These are phyloP conservation scores for Clonostachys rhizophaga DNA, from an alignment of 2,329 filamentous ascomycete genomes.

Conservation along the genomic window DNA sequence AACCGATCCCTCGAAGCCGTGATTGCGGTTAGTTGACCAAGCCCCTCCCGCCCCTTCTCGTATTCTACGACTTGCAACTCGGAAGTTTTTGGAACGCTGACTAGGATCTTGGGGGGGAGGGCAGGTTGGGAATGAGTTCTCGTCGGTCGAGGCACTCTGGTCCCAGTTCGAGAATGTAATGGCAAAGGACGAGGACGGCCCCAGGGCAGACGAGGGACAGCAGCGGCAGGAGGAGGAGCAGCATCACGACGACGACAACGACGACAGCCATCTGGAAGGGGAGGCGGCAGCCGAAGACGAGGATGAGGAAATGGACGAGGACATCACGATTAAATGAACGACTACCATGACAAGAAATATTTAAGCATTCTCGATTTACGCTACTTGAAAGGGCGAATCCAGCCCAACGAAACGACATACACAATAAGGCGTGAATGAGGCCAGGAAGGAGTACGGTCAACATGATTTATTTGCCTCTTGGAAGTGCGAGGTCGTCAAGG, in stretches of 20 bases:
- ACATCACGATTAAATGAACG: slow-evolving; percentile 3
- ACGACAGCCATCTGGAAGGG: neutral
- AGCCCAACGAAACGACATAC: no score
- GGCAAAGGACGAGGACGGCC: slow-evolving; percentile 56
- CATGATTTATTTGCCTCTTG: neutral
- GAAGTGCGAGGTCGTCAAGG: neutral
- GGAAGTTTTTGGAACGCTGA: neutral
- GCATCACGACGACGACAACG: slow-evolving; percentile 11
- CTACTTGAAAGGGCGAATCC: no score
- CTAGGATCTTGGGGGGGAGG: neutral
- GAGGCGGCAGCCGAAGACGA: neutral
- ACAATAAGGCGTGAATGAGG: neutral
- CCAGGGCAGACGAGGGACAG: slow-evolving; percentile 16
- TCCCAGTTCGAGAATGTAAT: slow-evolving; percentile 96
- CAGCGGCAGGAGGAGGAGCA: slow-evolving; percentile 14
- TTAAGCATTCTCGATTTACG: no score
- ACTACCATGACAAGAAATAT: neutral
- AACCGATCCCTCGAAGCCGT: slow-evolving; percentile 91
- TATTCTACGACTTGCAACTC: neutral
- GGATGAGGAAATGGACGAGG: neutral
- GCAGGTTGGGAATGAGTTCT: slow-evolving; percentile 91
- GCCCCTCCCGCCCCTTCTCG: no score
- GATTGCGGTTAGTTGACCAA: slow-evolving; percentile 63
- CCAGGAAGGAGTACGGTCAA: neutral
- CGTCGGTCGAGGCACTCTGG: slow-evolving; percentile 95